Conservation (phyloP, 768 basidiomycete genomes). For the Neoboletus magnificus region DNA sequence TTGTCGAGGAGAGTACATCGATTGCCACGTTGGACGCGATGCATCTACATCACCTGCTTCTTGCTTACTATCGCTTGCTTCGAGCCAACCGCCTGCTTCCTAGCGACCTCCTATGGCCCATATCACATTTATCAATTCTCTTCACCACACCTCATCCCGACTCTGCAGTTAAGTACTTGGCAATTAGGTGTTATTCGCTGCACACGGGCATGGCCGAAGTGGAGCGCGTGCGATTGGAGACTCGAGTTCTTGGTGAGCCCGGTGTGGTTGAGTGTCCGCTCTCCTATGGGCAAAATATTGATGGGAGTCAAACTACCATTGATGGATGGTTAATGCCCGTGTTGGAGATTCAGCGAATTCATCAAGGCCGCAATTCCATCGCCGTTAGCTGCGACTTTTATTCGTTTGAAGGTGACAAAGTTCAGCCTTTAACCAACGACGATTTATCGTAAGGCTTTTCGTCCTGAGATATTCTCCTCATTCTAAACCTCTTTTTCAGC, state of each 20-base stretch:
- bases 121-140: conserved; percentile 40
- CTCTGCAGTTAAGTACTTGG: conserved; percentile 59
- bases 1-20: conserved; percentile 32
- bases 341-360: conserved; percentile 61
- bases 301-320: conserved; percentile 43
- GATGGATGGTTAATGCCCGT: conserved; percentile 86
- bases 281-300: conserved; percentile 48
- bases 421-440: conserved; percentile 36
- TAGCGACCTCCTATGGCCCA: conserved; percentile 56
- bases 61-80: conserved; percentile 81
- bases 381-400: conserved; percentile 48
- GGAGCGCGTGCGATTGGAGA: conserved; percentile 66
- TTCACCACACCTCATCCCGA: conserved; percentile 57
- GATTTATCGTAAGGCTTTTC: conserved; percentile 52
- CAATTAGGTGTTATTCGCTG: conserved; percentile 74
- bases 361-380: conserved; percentile 46
- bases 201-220: conserved; percentile 78
- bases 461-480: neutral
- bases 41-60: conserved; percentile 64
- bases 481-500: conserved; percentile 37
- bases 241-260: conserved; percentile 54
- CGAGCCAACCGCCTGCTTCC: conserved; percentile 71
- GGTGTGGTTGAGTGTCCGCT: conserved; percentile 61
- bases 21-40: conserved; percentile 34
- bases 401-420: conserved; percentile 31